phyloP scores from a whole-genome alignment of 257 asterid genomes.

The Ophiorrhiza pumila region DNA sequence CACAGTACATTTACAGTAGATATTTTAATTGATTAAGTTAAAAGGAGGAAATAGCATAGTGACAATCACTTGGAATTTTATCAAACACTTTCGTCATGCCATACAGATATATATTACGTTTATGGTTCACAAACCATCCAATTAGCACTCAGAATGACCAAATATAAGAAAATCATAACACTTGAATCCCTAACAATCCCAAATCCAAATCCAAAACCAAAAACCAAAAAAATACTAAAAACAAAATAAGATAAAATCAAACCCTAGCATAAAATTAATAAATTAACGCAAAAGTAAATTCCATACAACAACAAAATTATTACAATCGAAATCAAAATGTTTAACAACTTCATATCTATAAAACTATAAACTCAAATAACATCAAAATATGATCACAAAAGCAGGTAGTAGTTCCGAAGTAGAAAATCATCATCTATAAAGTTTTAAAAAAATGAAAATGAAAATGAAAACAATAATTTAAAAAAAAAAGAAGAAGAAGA shows the following conservation, averaged over 20 bases:
- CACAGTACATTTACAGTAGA: too few relatives aligned
- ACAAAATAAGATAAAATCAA: not conserved
- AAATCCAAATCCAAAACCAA: not conserved
- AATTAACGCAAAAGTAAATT: not conserved
- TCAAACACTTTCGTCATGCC: not conserved
- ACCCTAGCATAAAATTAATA: not conserved
- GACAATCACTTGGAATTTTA: not conserved
- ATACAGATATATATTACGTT: not conserved
- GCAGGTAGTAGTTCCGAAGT: not conserved
- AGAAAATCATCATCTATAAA: not conserved
- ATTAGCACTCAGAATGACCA: not conserved
- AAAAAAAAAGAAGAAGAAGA: too few relatives aligned
- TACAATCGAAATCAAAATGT: not conserved
- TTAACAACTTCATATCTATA: not conserved
- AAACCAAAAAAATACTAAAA: too few relatives aligned
- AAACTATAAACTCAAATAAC: not conserved
- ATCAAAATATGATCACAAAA: not conserved
- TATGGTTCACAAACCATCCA: not conserved
- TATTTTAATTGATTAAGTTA: not conserved
- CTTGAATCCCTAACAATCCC: not conserved
- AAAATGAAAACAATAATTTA: not conserved
- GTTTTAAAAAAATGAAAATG: not conserved
- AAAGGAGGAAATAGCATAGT: not conserved
- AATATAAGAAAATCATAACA: too few relatives aligned
- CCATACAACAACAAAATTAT: not conserved